Base-by-base conservation (phyloP, 306 rosid species). In the Mimosa bimucronata region DNA sequence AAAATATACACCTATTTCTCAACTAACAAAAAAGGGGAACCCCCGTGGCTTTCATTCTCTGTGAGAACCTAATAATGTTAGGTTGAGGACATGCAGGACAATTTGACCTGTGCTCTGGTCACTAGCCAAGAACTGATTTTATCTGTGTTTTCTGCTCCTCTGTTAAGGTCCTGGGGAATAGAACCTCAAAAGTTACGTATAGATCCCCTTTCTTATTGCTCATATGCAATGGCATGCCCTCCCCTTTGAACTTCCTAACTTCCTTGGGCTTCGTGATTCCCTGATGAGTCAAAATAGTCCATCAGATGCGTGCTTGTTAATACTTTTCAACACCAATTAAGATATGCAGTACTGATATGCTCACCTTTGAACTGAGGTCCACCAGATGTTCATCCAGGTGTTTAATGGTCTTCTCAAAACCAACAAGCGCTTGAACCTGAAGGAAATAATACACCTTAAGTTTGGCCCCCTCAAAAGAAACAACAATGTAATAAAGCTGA, bases 361-460 rank as follows among this genome's bases (percentile, higher is more conserved):
- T 77, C 68, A 95, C 99, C 99, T 88, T 91, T 58, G 98, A 71
- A 88, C 98, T 67, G n/a, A 95, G 86, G 79, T 95, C 88, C 45
- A 95, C 97, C 74, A 87, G 82, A 89, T 87, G 99, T 74, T 91
- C 99, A 65, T 95, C 99, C 11, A 93, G 89, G 85, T 95, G 99
- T 81, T 91, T 89, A 66, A 95, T 52, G 62, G 88, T 89, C 88
- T 93, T 95, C 87, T 95, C 94, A 79, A 91, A 95, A 68, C 99
- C 98, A 48, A 91, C 98, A 40, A 95, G 94, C 37, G 99, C 97
- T 95, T 95, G 97, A 87, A 95, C 97, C 99, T 93, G 83, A 75
- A 77, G 67, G 77, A 34, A 64, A 68, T 46, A 23, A 28, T n/a
- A n/a, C n/a, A 62, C 82, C 52, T 86, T 28, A 53, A 64, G 52